These are phyloP conservation scores for Calonectria hongkongensis DNA, from an alignment of 2,329 filamentous ascomycete genomes.

Conservation along the genomic window DNA sequence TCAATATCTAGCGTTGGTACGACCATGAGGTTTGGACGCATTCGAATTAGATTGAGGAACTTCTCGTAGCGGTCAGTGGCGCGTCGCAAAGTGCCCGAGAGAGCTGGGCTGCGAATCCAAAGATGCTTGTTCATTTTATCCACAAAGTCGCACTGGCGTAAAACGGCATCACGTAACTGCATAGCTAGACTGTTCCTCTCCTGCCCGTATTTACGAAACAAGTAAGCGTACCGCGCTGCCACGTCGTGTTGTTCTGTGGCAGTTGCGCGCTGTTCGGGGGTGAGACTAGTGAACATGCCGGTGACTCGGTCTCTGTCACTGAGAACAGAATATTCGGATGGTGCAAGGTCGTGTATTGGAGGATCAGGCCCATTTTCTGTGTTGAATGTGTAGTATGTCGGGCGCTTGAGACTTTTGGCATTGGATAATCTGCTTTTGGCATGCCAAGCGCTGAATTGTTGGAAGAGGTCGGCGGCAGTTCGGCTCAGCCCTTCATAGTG, in stretches of 20 bases:
- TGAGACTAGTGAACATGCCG: too few species aligned
- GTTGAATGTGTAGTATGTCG: not conserved
- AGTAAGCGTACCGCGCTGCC: not conserved
- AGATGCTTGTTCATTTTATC: not conserved
- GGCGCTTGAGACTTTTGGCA: not conserved
- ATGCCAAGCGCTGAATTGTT: not conserved
- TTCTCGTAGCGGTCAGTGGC: not conserved
- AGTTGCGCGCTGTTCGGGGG: not conserved
- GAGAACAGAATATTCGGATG: not conserved
- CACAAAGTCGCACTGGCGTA: constrained; percentile 3
- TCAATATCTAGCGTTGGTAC: constrained; percentile 2
- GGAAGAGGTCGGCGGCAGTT: not conserved
- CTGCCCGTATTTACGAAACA: not conserved
- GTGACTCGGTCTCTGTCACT: not conserved
- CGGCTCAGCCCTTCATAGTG: not conserved
- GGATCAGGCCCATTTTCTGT: not conserved
- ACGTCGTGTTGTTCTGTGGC: not conserved
- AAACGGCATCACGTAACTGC: not conserved
- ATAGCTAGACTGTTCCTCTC: not conserved
- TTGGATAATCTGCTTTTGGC: not conserved
- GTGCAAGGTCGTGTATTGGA: not conserved
- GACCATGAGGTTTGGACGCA: not conserved
- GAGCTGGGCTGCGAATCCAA: constrained; percentile 12
- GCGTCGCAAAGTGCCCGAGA: not conserved
- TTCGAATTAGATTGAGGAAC: not conserved